Conservation (phyloP, 2,329 filamentous ascomycete species). For the Arthrobotrys conoides region DNA sequence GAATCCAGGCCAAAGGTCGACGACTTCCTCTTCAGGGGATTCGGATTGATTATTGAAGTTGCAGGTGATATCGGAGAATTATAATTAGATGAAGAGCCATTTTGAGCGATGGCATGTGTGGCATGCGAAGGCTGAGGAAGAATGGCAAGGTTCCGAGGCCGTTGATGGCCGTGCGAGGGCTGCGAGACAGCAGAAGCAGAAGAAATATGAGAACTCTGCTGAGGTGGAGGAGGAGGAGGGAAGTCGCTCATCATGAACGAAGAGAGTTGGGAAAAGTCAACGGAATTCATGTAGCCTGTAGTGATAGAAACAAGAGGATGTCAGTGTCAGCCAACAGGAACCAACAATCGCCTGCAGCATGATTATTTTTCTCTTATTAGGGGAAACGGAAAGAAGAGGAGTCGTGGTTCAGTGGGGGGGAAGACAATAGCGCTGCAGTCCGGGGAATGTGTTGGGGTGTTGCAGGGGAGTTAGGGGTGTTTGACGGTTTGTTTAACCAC, state of each 20-base stretch:
- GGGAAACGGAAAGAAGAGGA: conserved; percentile 30
- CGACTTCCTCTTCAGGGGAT: conserved; percentile 49
- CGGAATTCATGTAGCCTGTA: conserved; percentile 59
- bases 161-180: conserved; percentile 44
- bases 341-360: conserved; percentile 40
- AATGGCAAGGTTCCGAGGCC: conserved; percentile 56
- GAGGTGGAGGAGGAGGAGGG: conserved; percentile 36
- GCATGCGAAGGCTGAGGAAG: conserved; percentile 55
- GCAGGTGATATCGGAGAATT: conserved; percentile 49
- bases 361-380: conserved; percentile 38
- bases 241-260: conserved; percentile 60
- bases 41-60: conserved; percentile 37
- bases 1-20: conserved; percentile 37
- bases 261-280: conserved; percentile 56
- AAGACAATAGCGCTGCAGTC: conserved; percentile 8
- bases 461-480: conserved; percentile 35
- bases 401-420: conserved; percentile 31
- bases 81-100: conserved; percentile 41
- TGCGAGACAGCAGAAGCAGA: conserved; percentile 39
- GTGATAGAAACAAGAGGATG: conserved; percentile 32
- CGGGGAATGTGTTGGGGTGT: conserved; percentile 45
- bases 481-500: conserved; percentile 40
- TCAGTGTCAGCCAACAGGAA: conserved; percentile 55
- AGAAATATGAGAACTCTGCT: conserved; percentile 42
- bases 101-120: conserved; percentile 34